Conservation (phyloP, 345 rosid genomes). For the Salix koriyanagi region DNA sequence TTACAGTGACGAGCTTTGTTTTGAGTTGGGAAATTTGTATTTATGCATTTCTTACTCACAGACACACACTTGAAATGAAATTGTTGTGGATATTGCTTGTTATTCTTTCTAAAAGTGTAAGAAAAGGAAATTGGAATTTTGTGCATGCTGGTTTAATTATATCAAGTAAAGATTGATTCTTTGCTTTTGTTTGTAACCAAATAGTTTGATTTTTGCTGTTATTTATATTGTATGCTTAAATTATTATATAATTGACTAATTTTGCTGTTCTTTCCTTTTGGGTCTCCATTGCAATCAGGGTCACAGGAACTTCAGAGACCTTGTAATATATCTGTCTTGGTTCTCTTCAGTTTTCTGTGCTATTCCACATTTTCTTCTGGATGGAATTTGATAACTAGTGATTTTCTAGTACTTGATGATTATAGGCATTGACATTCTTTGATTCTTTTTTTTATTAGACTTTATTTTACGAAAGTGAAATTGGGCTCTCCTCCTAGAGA, state of each 20-base stretch:
- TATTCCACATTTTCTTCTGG: not conserved
- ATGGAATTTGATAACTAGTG: not conserved
- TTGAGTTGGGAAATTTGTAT: not conserved
- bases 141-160: not conserved
- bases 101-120: not conserved
- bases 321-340: slow-evolving; percentile 20
- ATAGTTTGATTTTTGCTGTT: not conserved
- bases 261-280: slow-evolving; percentile 30
- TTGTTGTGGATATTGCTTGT: not conserved
- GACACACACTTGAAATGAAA: not conserved
- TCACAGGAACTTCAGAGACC: slow-evolving; percentile 25
- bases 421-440: slow-evolving; percentile 4
- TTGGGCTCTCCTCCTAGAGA: slow-evolving; percentile 93
- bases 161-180: not conserved
- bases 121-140: not conserved
- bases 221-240: not conserved
- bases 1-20: not conserved
- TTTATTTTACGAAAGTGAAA: slow-evolving; percentile 91
- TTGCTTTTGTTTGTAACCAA: not conserved
- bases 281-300: slow-evolving; percentile 22
- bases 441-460: slow-evolving; percentile 44
- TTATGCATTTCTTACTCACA: not conserved
- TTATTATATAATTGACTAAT: slow-evolving; percentile 13
- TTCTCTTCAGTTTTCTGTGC: slow-evolving; percentile 10
- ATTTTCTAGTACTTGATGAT: not conserved